phyloP scores from a whole-genome alignment of 805 yeast species.

The Peterozyma xylosa region DNA sequence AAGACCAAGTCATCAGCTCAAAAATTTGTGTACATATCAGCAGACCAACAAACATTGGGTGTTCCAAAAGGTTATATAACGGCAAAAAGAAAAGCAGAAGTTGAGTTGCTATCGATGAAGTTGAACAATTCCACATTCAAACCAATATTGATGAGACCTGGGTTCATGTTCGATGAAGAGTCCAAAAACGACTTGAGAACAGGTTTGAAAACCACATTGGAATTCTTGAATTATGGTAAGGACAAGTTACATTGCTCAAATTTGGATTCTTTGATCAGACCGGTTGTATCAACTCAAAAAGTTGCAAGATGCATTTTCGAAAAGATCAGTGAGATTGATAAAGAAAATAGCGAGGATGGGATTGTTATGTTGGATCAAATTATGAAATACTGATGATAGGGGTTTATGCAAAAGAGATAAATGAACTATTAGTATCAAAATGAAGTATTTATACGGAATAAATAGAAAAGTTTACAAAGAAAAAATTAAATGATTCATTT shows the following conservation, averaged over 20 bases:
- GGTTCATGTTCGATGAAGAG: slow-evolving; percentile 66
- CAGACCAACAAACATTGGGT: slow-evolving; percentile 64
- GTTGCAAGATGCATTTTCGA: slow-evolving; percentile 57
- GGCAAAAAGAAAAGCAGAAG: slow-evolving; percentile 75
- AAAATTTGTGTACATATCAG: slow-evolving; percentile 71
- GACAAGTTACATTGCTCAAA: slow-evolving; percentile 29
- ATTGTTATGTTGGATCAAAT: slow-evolving; percentile 52
- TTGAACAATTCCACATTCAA: slow-evolving; percentile 26
- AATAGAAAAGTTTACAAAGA: neutral
- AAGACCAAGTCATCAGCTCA: slow-evolving; percentile 9
- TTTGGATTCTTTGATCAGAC: slow-evolving; percentile 46
- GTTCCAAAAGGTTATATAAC: slow-evolving; percentile 65
- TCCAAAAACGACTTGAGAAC: slow-evolving; percentile 27
- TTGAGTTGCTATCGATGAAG: slow-evolving; percentile 36
- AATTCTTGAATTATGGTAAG: slow-evolving; percentile 36
- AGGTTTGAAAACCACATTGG: slow-evolving; percentile 32
- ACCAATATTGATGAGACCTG: slow-evolving; percentile 68
- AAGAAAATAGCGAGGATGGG: slow-evolving; percentile 42
- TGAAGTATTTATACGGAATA: neutral
- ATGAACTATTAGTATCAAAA: neutral
- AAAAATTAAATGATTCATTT: slow-evolving; percentile 4
- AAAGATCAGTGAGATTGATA: slow-evolving; percentile 28
- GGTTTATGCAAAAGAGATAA: neutral
- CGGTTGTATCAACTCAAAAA: slow-evolving; percentile 57
- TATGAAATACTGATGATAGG: neutral